Conservation (phyloP, 208 protist genomes). For the Lotmaria passim region DNA sequence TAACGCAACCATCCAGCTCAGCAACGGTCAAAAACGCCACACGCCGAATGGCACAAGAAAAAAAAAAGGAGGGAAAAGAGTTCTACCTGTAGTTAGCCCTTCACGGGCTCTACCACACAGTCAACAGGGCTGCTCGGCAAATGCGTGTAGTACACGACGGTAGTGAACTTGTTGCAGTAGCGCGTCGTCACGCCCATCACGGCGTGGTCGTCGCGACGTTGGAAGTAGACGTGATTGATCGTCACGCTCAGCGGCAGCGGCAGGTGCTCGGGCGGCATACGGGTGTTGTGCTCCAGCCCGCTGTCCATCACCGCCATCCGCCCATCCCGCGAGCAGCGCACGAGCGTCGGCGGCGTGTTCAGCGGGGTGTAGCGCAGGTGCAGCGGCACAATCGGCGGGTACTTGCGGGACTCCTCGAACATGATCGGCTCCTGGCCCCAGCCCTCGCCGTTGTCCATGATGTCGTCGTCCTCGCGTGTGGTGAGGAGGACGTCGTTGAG, state of each 20-base stretch:
- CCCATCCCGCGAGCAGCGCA: constrained; percentile 74
- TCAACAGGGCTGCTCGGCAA: constrained; percentile 38
- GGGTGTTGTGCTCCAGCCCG: constrained; percentile 36
- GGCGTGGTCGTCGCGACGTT: constrained; percentile 85
- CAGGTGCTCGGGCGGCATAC: constrained; percentile 70
- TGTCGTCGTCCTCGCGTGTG: constrained; percentile 81
- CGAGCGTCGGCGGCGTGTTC: constrained; percentile 89
- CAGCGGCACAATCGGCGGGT: constrained; percentile 88
- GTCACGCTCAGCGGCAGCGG: constrained; percentile 89
- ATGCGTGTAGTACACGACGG: constrained; percentile 89
- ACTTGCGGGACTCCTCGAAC: constrained; percentile 88
- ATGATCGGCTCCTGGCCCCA: constrained; percentile 84
- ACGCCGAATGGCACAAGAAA: background rate
- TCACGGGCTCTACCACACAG: constrained; percentile 21
- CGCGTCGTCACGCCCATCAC: constrained; percentile 89
- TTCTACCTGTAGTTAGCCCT: constrained; percentile 1
- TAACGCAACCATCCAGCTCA: too few species aligned
- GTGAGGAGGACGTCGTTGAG: constrained; percentile 76
- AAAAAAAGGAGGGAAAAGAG: constrained; percentile 3
- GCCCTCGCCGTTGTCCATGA: constrained; percentile 77
- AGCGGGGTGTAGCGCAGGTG: constrained; percentile 92
- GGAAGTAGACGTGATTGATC: constrained; percentile 94
- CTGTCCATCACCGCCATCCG: constrained; percentile 54
- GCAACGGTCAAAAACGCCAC: background rate
- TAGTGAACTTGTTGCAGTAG: constrained; percentile 92